Percentiles rank a stretch among this genome's conserved stretches.
Evolutionary conservation across 441 rosid genomes (phyloP).

Genomic region (Adansonia rubrostipa): DNA sequence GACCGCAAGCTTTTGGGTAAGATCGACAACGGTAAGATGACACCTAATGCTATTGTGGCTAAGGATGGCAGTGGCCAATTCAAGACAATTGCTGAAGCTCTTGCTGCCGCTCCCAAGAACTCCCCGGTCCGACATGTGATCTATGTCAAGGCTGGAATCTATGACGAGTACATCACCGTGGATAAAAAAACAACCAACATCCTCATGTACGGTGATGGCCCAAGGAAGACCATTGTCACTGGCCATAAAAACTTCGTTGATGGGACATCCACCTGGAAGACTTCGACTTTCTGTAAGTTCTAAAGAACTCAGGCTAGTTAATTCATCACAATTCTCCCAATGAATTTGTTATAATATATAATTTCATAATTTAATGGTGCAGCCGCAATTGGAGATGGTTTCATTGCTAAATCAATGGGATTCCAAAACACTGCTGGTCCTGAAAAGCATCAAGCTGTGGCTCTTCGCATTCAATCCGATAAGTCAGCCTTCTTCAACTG

Average conservation of each 20-base stretch:
- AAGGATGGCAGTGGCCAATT: slow-evolving; percentile 48
- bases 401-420: slow-evolving; percentile 49
- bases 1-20: slow-evolving; percentile 42
- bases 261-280: slow-evolving; percentile 27
- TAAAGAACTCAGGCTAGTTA: too few species aligned
- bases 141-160: slow-evolving; percentile 47
- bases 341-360: not conserved
- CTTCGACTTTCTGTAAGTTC: slow-evolving; percentile 39
- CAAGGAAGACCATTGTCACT: slow-evolving; percentile 37
- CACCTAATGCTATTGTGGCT: slow-evolving; percentile 46
- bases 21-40: slow-evolving; percentile 5
- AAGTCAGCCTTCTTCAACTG: slow-evolving; percentile 49
- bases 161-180: slow-evolving; percentile 34
- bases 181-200: slow-evolving; percentile 31
- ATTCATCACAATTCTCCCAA: not conserved
- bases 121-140: slow-evolving; percentile 35
- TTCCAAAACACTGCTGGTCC: slow-evolving; percentile 54
- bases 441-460: slow-evolving; percentile 49
- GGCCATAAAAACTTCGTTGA: slow-evolving; percentile 30
- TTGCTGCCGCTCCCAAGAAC: slow-evolving; percentile 37
- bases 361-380: slow-evolving; percentile 25
- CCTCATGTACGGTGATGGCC: slow-evolving; percentile 46
- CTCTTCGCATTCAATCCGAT: slow-evolving; percentile 46
- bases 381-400: slow-evolving; percentile 35
- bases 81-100: slow-evolving; percentile 39